Conservation (phyloP, 371 early-diverging fungal genomes). For the Actinomortierella ambigua region DNA sequence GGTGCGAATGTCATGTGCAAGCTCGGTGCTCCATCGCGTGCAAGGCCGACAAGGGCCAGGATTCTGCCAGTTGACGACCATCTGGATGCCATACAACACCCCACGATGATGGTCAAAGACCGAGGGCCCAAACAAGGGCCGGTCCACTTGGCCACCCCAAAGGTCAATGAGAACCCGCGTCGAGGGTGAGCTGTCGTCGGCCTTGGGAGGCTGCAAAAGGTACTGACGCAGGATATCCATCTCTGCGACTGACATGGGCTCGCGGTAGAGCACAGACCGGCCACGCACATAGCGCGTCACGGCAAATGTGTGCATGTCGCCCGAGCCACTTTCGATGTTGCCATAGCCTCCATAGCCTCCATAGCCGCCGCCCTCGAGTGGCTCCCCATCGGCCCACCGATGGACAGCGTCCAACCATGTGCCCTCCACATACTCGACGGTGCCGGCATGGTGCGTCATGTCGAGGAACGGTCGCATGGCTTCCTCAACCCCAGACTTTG, state of each 20-base stretch:
- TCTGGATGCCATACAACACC: conserved; percentile 42
- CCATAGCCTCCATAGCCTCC: neutral
- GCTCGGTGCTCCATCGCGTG: conserved; percentile 24
- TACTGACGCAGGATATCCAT: conserved; percentile 32
- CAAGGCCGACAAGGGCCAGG: conserved; percentile 24
- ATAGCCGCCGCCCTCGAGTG: conserved; percentile 2
- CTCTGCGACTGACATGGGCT: conserved; percentile 18
- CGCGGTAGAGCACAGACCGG: conserved; percentile 34
- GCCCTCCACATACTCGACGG: conserved; percentile 5
- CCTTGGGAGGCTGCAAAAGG: conserved; percentile 21
- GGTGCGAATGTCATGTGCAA: conserved; percentile 33
- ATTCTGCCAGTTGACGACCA: conserved; percentile 37
- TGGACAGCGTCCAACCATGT: neutral
- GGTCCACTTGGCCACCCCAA: conserved; percentile 44
- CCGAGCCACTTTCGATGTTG: conserved; percentile 19
- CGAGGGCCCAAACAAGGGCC: conserved; percentile 7
- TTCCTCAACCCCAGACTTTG: too few species aligned
- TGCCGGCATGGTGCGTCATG: conserved; percentile 28
- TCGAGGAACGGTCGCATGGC: too few species aligned
- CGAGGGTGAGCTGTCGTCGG: conserved; percentile 17
- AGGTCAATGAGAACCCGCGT: conserved; percentile 39
- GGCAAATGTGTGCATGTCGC: too few species aligned
- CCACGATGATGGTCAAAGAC: conserved; percentile 35
- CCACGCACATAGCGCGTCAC: conserved; percentile 30
- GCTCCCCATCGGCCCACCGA: conserved; percentile 1